Conservation (phyloP, 331 rosid genomes). For the Telfairia occidentalis region DNA sequence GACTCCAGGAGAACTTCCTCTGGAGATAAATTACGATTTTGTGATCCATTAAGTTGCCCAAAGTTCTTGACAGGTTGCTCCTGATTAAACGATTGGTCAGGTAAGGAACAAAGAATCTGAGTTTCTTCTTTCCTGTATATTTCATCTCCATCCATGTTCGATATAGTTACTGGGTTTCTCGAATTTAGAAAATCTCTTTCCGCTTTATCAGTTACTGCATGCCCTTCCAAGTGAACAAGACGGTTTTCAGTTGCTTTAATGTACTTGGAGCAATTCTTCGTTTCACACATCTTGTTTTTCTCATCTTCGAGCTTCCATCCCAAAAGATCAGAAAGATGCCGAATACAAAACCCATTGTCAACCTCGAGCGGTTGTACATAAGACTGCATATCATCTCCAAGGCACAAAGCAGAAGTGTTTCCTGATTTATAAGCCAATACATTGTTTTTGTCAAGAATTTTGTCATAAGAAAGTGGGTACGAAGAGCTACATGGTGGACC, state of each 20-base stretch:
- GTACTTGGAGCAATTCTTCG: constrained; percentile 5
- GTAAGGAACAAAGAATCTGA: constrained; percentile 7
- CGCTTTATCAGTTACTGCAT: constrained; percentile 11
- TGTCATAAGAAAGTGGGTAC: constrained; percentile 12
- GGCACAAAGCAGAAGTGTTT: neutral
- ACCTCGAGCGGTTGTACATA: constrained; percentile 6
- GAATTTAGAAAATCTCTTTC: constrained; percentile 12
- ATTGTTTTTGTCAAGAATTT: constrained; percentile 8
- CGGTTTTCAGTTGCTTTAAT: constrained; percentile 12
- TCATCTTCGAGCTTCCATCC: constrained; percentile 16
- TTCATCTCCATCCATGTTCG: constrained; percentile 21
- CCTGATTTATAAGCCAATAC: constrained; percentile 10
- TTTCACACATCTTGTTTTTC: constrained; percentile 6
- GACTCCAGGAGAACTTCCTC: constrained; percentile 24
- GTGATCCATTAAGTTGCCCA: constrained; percentile 20
- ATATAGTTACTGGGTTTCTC: neutral
- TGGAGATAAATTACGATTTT: constrained; percentile 8
- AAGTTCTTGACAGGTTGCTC: constrained; percentile 22
- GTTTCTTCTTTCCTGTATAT: constrained; percentile 18
- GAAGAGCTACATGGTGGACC: constrained; percentile 16
- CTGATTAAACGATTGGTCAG: constrained; percentile 14
- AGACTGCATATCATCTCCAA: constrained; percentile 15
- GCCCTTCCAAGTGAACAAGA: constrained; percentile 20
- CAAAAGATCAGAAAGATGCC: constrained; percentile 13
- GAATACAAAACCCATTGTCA: constrained; percentile 5